A percentile compares a stretch with the other conserved stretches of the same genome.
Evolutionary conservation across 805 yeast genomes (phyloP).

Genomic region (Ogataea paradorogensis): DNA sequence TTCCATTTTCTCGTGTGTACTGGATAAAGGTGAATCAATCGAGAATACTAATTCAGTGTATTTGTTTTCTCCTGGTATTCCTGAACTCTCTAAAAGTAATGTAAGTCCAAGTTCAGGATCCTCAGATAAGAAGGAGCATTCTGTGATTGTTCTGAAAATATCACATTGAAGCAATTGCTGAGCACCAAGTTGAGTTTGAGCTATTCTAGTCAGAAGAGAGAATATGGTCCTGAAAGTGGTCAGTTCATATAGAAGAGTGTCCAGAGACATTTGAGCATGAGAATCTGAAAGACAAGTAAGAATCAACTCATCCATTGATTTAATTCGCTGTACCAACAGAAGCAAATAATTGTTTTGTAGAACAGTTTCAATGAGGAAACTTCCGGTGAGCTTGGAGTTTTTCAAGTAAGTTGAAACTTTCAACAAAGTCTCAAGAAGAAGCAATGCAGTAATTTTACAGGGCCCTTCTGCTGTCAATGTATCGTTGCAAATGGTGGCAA

Average conservation of each 20-base stretch:
- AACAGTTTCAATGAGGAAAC: constrained; percentile 58
- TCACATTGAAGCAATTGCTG: constrained; percentile 71
- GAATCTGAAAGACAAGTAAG: constrained; percentile 30
- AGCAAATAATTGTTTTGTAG: constrained; percentile 64
- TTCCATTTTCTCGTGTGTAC: constrained; percentile 21
- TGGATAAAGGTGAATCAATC: constrained; percentile 49
- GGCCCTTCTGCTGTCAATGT: constrained; percentile 77
- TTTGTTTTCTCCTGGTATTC: constrained; percentile 12
- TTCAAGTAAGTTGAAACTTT: constrained; percentile 47
- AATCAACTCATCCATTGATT: constrained; percentile 65
- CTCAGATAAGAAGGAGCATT: constrained; percentile 53
- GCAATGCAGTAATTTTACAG: constrained; percentile 67
- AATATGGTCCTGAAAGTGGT: constrained; percentile 73
- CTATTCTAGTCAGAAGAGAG: constrained; percentile 67
- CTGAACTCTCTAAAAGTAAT: constrained; percentile 20
- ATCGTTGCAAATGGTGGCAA: constrained; percentile 70
- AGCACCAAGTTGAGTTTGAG: constrained; percentile 77
- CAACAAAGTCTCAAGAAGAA: constrained; percentile 56
- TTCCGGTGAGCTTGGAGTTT: constrained; percentile 48
- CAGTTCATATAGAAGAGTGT: constrained; percentile 63
- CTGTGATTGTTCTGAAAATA: constrained; percentile 58
- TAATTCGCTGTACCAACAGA: constrained; percentile 62
- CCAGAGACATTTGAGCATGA: constrained; percentile 41
- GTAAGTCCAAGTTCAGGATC: constrained; percentile 80
- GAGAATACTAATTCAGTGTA: constrained; percentile 45